Conservation (phyloP, 352 stramenopile genomes). For the Phytophthora colocasiae region DNA sequence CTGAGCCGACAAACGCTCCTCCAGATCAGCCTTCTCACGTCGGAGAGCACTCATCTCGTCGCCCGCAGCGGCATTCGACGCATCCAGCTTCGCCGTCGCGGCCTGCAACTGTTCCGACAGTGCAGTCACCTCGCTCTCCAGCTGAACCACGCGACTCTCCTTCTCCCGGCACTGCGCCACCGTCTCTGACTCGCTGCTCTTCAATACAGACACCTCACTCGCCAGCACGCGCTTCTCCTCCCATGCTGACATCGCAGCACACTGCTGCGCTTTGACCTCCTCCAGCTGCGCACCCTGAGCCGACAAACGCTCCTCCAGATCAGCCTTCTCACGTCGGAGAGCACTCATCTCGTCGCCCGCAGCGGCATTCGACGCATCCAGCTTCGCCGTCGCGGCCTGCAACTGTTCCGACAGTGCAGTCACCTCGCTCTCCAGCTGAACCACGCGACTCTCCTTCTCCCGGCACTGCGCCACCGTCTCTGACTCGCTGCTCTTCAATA, state of each 20-base stretch:
- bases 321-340: constrained; percentile 2
- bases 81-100: constrained; percentile 9
- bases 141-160: constrained; percentile 1
- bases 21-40: constrained; percentile 3
- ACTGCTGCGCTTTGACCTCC: constrained; percentile 19
- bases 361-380: constrained; percentile 3
- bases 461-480: constrained; percentile 17
- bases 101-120: constrained; percentile 4
- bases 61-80: background rate
- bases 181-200: constrained; percentile 20
- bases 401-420: constrained; percentile 6
- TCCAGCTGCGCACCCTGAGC: constrained; percentile 6
- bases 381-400: constrained; percentile 5
- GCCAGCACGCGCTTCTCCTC: constrained; percentile 33
- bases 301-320: constrained; percentile 8
- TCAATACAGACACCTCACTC: constrained; percentile 30
- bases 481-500: constrained; percentile 24
- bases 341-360: constrained; percentile 6
- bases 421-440: constrained; percentile 16
- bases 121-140: constrained; percentile 20
- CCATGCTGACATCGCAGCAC: constrained; percentile 13
- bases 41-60: constrained; percentile 7
- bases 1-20: constrained; percentile 10
- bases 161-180: constrained; percentile 27
- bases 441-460: constrained; percentile 15